Base-by-base conservation (phyloP, 2,329 filamentous ascomycete genomes). In the Pseudonectria foliicola region DNA sequence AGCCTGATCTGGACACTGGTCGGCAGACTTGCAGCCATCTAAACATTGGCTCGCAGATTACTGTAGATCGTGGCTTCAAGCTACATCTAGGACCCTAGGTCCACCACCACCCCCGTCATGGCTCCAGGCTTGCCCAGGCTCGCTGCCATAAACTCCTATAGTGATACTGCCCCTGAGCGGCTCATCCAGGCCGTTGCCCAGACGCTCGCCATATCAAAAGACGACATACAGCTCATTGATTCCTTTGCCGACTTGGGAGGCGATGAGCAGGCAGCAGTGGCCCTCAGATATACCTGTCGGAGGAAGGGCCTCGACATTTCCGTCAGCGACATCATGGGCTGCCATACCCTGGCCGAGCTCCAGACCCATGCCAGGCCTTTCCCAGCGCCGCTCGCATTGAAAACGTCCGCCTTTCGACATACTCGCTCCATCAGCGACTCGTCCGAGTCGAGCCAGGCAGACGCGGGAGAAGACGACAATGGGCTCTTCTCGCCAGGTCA, bases 221-320 rank as follows among this genome's bases (percentile, higher is more conserved):
- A 50, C 14, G 43, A 50, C 1, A 53, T 68, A 11, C 49, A 55
- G 11, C 46, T 62, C 6, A 55, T 62, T 37, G 61, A 65, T 38
- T 70, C 67, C 10, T 70, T 70, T 34, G 43, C 47, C 29, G 66
- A 70, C 15, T 49, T 69, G 7, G 67, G 68, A 25, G 63, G 67
- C 31, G 55, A 62, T 40, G 54, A 57, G 18, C 46, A 53, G 13
- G 46, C 54, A n/a, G 64, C 62, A 46, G 29, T 45, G 10, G 16
- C 27, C 6, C 26, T 53, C 13, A 36, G 39, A 5, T 21, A 33
- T 13, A 34, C 42, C 6, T 53, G 50, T 24, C 33, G 34, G 38
- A 44, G 34, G 18, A 42, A 39, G 25, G 48, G 46, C 10, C 48
- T 56, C n/a, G 61, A 61, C 18, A 49, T 65, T 4, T 56, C 51